Conservation (phyloP, 208 protist species). For the Wallacemonas sp. region DNA sequence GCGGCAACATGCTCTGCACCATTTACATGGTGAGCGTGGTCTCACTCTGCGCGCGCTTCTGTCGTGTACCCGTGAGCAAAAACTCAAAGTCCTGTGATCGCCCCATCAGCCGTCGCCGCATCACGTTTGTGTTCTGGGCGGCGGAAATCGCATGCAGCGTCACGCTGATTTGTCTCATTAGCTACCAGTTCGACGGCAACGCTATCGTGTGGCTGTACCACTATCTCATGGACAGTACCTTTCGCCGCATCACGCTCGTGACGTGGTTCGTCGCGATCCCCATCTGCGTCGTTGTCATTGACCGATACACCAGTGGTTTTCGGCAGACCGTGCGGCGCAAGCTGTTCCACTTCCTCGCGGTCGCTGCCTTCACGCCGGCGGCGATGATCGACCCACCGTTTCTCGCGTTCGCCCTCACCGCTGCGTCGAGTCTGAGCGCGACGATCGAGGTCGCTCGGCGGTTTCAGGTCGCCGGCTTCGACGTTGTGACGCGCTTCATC, state of each 20-base stretch:
- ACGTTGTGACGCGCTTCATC: constrained; percentile 49
- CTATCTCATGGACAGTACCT: constrained; percentile 61
- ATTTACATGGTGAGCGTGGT: constrained; percentile 52
- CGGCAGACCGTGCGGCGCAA: constrained; percentile 74
- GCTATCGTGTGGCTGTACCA: constrained; percentile 62
- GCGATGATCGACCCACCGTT: constrained; percentile 84
- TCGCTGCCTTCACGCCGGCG: constrained; percentile 73
- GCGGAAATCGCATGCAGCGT: constrained; percentile 34
- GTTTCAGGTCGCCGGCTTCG: constrained; percentile 69
- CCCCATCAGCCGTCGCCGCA: constrained; percentile 51
- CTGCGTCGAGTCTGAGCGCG: constrained; percentile 49
- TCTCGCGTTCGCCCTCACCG: constrained; percentile 75
- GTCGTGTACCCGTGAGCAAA: constrained; percentile 50
- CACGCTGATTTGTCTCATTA: constrained; percentile 33
- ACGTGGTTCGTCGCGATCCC: constrained; percentile 61
- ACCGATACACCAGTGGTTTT: constrained; percentile 42
- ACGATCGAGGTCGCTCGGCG: constrained; percentile 67
- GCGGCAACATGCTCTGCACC: constrained; percentile 57
- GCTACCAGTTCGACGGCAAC: constrained; percentile 67
- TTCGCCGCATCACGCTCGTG: constrained; percentile 61
- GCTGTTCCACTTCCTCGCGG: constrained; percentile 89
- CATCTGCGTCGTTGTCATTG: constrained; percentile 45
- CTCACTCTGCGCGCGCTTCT: constrained; percentile 44
- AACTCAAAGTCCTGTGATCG: constrained; percentile 80
- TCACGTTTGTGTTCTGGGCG: constrained; percentile 69